Evolutionary conservation across 139 green algal genomes (phyloP).

Genomic region (Chlorella vulgaris): DNA sequence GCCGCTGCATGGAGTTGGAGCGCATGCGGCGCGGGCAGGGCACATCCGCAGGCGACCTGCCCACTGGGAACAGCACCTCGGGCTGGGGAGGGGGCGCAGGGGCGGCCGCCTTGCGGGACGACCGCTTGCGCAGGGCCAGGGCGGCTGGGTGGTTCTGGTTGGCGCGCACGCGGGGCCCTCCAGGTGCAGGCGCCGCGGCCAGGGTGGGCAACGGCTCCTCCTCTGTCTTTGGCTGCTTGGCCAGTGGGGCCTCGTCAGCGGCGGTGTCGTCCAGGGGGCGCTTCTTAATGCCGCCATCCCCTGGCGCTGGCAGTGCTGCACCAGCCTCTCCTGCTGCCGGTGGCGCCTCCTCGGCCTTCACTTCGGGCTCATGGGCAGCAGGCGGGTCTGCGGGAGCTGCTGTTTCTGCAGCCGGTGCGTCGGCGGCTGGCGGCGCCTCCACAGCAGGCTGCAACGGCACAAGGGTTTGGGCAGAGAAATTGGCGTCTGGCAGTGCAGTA

Average conservation of each 20-base stretch:
- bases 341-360: not conserved
- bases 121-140: not conserved
- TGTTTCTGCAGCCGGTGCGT: not conserved
- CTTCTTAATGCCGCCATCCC: not conserved
- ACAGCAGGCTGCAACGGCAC: not conserved
- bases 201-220: not conserved
- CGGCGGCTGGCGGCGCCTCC: not conserved
- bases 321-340: not conserved
- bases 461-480: no score
- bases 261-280: not conserved
- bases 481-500: no score
- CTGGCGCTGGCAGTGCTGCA: not conserved
- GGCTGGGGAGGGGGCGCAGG: not conserved
- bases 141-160: slow-evolving; percentile 2
- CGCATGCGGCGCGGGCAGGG: slow-evolving; percentile 23
- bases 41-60: slow-evolving; percentile 12
- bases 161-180: not conserved
- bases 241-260: not conserved
- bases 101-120: not conserved
- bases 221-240: slow-evolving; percentile 18
- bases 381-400: not conserved
- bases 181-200: not conserved
- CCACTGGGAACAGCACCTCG: slow-evolving; percentile 25
- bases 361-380: not conserved
- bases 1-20: slow-evolving; percentile 3